Conservation (phyloP, 495 filamentous ascomycete genomes). For the Xylaria castorea region DNA sequence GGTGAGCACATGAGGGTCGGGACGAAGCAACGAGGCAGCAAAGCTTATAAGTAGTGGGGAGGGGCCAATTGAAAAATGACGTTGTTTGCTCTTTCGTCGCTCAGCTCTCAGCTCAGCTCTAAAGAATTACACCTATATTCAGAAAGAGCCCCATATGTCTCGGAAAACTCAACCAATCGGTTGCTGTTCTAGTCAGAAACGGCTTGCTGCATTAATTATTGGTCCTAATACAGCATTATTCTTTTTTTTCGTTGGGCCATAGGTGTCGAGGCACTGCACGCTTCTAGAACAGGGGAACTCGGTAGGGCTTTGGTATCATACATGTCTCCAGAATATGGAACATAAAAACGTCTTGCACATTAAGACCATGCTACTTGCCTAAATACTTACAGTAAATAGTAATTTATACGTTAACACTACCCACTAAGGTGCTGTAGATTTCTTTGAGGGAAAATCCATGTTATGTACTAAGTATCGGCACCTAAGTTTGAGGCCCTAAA, state of each 20-base stretch:
- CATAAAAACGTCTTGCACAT: too few relatives aligned
- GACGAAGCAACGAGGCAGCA: not conserved
- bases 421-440: not conserved
- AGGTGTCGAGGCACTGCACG: not conserved
- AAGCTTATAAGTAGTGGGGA: not conserved
- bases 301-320: not conserved
- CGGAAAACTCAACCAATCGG: not conserved
- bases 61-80: slow-evolving; percentile 1
- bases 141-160: not conserved
- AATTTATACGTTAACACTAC: too few relatives aligned
- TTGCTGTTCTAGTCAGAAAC: not conserved
- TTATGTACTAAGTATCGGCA: too few relatives aligned
- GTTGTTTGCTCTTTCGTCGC: not conserved
- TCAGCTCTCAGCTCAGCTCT: slow-evolving; percentile 15
- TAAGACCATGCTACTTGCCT: too few relatives aligned
- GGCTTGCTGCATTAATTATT: slow-evolving; percentile 1
- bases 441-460: not conserved
- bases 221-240: slow-evolving; percentile 3
- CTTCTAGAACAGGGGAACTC: not conserved
- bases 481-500: too few relatives aligned
- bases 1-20: not conserved
- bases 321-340: not conserved
- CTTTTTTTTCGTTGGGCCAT: not conserved
- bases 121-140: not conserved
- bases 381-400: too few relatives aligned